A percentile compares a stretch with the other conserved stretches of the same genome.
Evolutionary conservation across 2,329 filamentous ascomycete genomes (phyloP).

Genomic region (Aureobasidium musti): DNA sequence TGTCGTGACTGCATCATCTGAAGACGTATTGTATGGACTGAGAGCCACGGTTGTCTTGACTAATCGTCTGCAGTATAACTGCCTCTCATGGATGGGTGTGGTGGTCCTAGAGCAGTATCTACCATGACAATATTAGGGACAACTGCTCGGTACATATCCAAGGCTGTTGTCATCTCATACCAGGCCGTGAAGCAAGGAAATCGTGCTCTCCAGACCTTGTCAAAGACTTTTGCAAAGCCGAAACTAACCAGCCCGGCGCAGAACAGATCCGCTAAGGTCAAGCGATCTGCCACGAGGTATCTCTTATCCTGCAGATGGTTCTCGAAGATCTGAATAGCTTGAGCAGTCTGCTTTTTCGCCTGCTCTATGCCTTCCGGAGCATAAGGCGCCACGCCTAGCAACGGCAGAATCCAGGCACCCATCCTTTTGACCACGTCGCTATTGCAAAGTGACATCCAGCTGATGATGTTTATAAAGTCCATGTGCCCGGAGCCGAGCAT

Average conservation of each 20-base stretch:
- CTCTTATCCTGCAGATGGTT: slow-evolving; percentile 61
- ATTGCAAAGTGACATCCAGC: slow-evolving; percentile 98
- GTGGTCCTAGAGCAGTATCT: slow-evolving; percentile 9
- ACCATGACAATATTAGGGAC: background rate
- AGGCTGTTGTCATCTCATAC: background rate
- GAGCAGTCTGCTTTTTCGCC: slow-evolving; percentile 56
- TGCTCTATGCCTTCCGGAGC: slow-evolving; percentile 47
- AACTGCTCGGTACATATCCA: slow-evolving; percentile 17
- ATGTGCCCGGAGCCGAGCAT: slow-evolving; percentile 99
- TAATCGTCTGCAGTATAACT: background rate
- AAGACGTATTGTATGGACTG: too few relatives aligned
- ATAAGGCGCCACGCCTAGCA: slow-evolving; percentile 11
- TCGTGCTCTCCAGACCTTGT: slow-evolving; percentile 85
- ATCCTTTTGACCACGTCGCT: slow-evolving; percentile 55
- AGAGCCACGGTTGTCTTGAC: background rate
- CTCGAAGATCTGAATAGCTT: slow-evolving; percentile 38
- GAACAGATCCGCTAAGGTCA: slow-evolving; percentile 81
- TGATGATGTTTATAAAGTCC: slow-evolving; percentile 96
- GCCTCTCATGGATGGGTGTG: background rate
- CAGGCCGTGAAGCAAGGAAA: slow-evolving; percentile 5
- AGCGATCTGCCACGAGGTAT: background rate
- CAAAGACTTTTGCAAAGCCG: slow-evolving; percentile 92
- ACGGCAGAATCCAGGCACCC: slow-evolving; percentile 49
- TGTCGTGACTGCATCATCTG: background rate
- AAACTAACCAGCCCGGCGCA: slow-evolving; percentile 73